Evolutionary conservation across 2,329 filamentous ascomycete genomes (phyloP), one percentile per base, ranked within the genome.

Genomic region (Raffaelea ambrosiae): DNA sequence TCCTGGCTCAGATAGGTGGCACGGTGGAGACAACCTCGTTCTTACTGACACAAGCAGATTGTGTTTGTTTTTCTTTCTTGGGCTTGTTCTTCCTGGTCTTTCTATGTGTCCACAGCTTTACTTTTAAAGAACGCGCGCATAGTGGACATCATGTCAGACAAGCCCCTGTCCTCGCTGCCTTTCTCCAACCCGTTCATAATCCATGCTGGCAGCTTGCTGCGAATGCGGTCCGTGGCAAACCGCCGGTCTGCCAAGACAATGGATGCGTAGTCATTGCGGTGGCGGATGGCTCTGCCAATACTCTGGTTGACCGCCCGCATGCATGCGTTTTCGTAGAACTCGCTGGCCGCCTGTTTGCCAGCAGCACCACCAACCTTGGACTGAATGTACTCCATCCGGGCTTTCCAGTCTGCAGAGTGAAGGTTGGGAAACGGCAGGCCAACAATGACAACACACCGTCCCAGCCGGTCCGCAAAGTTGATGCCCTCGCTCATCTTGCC

Each of bases 251-350:
- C 70, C 60, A 98, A 75, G 48, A 96, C 67, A 53, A 98, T 96
- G 16, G 86, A 83, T 4, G 93, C 93, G 66, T 95, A 97, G 66
- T 98, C 93, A 21, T 78, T 80, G 48, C 76, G 77, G 62, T 98
- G 93, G 42, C 93, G 74, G 57, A 98, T 96, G 1, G 89, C 93
- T 50, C 93, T 74, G 1, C 93, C 93, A 56, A 98, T 90, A 60
- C 88, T 93, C 69, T 98, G 93, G 63, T 98, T 98, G 4, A 98
- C 93, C 4, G 90, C 88, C 36, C 93, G 77, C 90, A 98, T 96
- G 63, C 90, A 96, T 0, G 88, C 81, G 61, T 97, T 97, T 63
- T 96, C 89, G 61, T 94, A 95, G 60, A 88, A 95, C 51, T 91
- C 86, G 46, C 84, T 71, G 2, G 84, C 82, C 4, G 82, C 69